phyloP scores from a whole-genome alignment of 441 rosid genomes.

The Populus tomentosa region DNA sequence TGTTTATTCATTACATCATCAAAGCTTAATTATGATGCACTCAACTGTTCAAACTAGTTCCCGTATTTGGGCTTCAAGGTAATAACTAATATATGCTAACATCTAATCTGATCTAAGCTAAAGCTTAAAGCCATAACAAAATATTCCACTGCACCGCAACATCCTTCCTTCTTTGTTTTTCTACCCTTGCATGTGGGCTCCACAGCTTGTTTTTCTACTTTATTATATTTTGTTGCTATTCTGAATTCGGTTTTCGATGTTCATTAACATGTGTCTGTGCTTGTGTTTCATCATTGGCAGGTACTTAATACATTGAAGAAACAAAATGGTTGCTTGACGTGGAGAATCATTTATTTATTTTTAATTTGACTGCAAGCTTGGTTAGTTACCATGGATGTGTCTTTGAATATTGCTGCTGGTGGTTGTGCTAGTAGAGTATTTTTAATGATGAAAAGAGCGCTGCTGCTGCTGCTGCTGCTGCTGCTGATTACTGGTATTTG shows the following conservation, averaged over 20 bases:
- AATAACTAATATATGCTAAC: background rate
- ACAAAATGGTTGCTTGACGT: conserved; percentile 11
- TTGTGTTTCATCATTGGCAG: conserved; percentile 3
- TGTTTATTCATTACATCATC: background rate
- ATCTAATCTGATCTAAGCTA: background rate
- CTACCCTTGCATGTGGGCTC: conserved; percentile 13
- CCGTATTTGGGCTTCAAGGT: conserved; percentile 5
- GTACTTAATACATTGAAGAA: conserved; percentile 8
- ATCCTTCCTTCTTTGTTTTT: too few species aligned
- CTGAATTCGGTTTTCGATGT: background rate
- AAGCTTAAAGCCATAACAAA: background rate
- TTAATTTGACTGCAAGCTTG: conserved; percentile 14
- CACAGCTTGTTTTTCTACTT: background rate
- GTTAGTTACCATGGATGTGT: conserved; percentile 29
- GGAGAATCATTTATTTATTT: conserved; percentile 12
- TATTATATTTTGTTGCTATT: background rate
- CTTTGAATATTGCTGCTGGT: conserved; percentile 21
- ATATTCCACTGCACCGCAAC: background rate
- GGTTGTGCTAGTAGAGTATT: background rate
- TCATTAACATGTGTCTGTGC: background rate
- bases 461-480: conserved; percentile 16
- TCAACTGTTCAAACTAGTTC: conserved; percentile 8
- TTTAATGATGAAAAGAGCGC: conserved; percentile 15
- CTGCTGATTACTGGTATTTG: conserved; percentile 34
- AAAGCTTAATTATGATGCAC: background rate